Base-by-base conservation (phyloP, 176 grass and related monocot genomes). In the Dactylis glomerata region DNA sequence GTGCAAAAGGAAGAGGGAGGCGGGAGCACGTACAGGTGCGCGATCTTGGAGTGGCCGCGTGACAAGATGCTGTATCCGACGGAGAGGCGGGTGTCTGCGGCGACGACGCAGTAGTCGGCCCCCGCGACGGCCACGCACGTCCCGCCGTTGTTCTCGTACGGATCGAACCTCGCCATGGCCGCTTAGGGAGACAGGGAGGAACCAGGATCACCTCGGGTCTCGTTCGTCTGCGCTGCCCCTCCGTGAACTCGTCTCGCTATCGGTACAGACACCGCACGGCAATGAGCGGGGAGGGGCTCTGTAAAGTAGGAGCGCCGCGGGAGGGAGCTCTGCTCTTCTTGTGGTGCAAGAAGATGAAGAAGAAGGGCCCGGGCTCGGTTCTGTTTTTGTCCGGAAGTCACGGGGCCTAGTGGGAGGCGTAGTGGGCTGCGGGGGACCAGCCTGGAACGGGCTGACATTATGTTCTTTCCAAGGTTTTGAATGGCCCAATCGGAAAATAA, bases 101-200 rank as follows among this genome's bases (percentile, higher is more conserved):
- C 92, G 67, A 97, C 82, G n/a, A 97, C 95, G 81, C 92, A 97
- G 84, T 94, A 97, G 63, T 86, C 92, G 10, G 73, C 79, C n/a
- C 92, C 95, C 3, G 95, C 92, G 61, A 97, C 78, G 84, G 95
- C 90, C 7, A 94, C 90, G 78, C 95, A 97, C 51, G 95, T 97
- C 84, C 95, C 90, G 63, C 87, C 78, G 77, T 81, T 89, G 77
- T 89, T 85, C 83, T 89, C 83, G 62, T 89, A 89, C 51, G 83
- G 83, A 3, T 76, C 14, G 62, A 89, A 89, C 83, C 77, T 85
- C 69, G 78, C 61, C 78, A 89, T 89, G 44, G 57, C 27, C 10
- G 75, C 50, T 41, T 32, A 26, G 28, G 30, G n/a, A n/a, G n/a
- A n/a, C n/a, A n/a, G 41, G 41, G 41, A 20, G 15, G 24, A 47